phyloP scores from a whole-genome alignment of 495 filamentous ascomycete genomes.

The Neurospora sp. region DNA sequence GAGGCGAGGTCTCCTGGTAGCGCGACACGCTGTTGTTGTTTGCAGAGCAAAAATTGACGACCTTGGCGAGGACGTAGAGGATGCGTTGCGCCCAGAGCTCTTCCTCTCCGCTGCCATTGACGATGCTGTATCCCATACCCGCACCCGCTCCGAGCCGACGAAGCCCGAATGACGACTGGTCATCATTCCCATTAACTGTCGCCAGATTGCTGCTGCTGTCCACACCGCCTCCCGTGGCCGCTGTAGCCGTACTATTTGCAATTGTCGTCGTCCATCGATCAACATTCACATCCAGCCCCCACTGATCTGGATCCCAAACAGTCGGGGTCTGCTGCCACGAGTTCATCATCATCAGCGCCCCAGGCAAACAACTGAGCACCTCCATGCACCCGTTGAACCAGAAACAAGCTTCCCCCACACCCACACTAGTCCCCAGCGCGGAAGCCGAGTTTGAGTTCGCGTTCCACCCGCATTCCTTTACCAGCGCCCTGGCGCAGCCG shows the following conservation, averaged over 20 bases:
- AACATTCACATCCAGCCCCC: slow-evolving; percentile 83
- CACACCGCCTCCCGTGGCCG: not conserved
- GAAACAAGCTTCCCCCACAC: slow-evolving; percentile 83
- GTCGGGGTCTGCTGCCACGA: not conserved
- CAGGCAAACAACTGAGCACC: slow-evolving; percentile 62
- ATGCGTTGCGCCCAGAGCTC: slow-evolving; percentile 90
- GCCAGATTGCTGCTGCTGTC: slow-evolving; percentile 5
- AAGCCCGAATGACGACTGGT: slow-evolving; percentile 53
- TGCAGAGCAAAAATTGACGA: slow-evolving; percentile 65
- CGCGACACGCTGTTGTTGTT: slow-evolving; percentile 38
- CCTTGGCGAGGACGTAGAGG: slow-evolving; percentile 81
- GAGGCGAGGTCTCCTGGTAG: slow-evolving; percentile 46
- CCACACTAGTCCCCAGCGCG: slow-evolving; percentile 14
- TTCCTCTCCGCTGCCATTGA: slow-evolving; percentile 56
- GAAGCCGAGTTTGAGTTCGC: slow-evolving; percentile 42
- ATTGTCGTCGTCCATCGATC: slow-evolving; percentile 11
- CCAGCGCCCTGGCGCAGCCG: slow-evolving; percentile 65
- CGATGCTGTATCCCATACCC: slow-evolving; percentile 14
- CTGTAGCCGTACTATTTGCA: not conserved
- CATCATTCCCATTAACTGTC: slow-evolving; percentile 43
- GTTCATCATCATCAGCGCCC: slow-evolving; percentile 21
- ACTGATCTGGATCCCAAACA: slow-evolving; percentile 85
- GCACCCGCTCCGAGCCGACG: slow-evolving; percentile 47
- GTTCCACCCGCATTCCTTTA: slow-evolving; percentile 87
- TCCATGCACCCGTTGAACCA: slow-evolving; percentile 92